These are phyloP conservation scores for Trifolium dubium DNA, from an alignment of 306 rosid genomes.

Conservation along the genomic window DNA sequence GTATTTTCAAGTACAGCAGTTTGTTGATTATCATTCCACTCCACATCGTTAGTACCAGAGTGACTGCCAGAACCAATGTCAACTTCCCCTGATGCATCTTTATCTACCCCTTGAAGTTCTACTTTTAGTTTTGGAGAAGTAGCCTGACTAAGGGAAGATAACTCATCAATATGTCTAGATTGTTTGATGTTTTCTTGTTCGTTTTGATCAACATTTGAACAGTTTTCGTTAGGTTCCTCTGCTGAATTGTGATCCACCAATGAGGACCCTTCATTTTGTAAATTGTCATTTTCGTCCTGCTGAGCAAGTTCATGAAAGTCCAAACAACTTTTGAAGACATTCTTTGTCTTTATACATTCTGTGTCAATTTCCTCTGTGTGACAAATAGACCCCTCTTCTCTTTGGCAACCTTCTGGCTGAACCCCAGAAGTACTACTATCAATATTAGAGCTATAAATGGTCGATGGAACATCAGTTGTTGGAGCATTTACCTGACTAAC, in stretches of 20 bases:
- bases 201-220: slow-evolving; percentile 41
- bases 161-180: slow-evolving; percentile 33
- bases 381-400: slow-evolving; percentile 48
- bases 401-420: slow-evolving; percentile 53
- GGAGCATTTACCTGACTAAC: slow-evolving; percentile 55
- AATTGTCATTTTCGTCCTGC: slow-evolving; percentile 46
- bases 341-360: slow-evolving; percentile 47
- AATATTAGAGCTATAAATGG: slow-evolving; percentile 9
- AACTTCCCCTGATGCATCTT: slow-evolving; percentile 45
- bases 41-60: slow-evolving; percentile 37
- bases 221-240: slow-evolving; percentile 39
- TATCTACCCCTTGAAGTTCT: slow-evolving; percentile 44
- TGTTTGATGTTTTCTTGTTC: slow-evolving; percentile 41
- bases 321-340: slow-evolving; percentile 63
- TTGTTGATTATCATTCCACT: slow-evolving; percentile 44
- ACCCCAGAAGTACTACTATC: slow-evolving; percentile 36
- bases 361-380: slow-evolving; percentile 50
- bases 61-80: slow-evolving; percentile 39
- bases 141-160: slow-evolving; percentile 42
- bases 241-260: slow-evolving; percentile 43
- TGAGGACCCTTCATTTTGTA: slow-evolving; percentile 41
- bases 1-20: slow-evolving; percentile 43
- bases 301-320: slow-evolving; percentile 52
- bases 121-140: slow-evolving; percentile 43
- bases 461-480: slow-evolving; percentile 38